Conservation (phyloP, 139 green algal species). For the Ostreobium quekettii region DNA sequence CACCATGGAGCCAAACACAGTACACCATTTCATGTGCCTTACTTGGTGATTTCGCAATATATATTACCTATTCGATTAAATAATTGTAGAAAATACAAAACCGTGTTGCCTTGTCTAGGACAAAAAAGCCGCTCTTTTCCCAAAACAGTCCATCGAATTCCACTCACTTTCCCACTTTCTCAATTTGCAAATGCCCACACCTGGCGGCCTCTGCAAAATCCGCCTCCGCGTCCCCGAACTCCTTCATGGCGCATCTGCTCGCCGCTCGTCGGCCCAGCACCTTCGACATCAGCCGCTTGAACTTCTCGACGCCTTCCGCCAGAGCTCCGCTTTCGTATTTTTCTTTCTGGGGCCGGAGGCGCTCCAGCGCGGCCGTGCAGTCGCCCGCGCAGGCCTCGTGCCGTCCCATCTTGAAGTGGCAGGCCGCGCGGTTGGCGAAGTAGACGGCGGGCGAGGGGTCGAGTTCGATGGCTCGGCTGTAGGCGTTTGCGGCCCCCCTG, state of each 20-base stretch:
- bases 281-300: constrained; percentile 22
- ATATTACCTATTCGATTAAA: no score
- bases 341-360: constrained; percentile 20
- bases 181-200: no score
- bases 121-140: no score
- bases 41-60: no score
- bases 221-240: constrained; percentile 14
- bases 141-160: no score
- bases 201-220: constrained; percentile 25
- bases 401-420: constrained; percentile 35
- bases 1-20: no score
- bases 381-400: constrained; percentile 28
- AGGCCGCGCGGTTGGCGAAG: constrained; percentile 43
- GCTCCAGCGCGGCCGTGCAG: constrained; percentile 35
- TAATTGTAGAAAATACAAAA: no score
- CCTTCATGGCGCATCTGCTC: constrained; percentile 12
- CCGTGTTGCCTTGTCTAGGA: no score
- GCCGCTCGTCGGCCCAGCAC: constrained; percentile 21
- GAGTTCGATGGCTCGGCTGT: constrained; percentile 44
- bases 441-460: constrained; percentile 23
- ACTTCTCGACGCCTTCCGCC: neutral
- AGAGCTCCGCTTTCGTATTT: constrained; percentile 11
- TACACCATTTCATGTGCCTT: no score
- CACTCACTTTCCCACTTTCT: no score
- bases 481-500: constrained; percentile 50